Evolutionary conservation across 345 rosid genomes (phyloP), one percentile per base, ranked within the genome.

Genomic region (Camelina sativa): DNA sequence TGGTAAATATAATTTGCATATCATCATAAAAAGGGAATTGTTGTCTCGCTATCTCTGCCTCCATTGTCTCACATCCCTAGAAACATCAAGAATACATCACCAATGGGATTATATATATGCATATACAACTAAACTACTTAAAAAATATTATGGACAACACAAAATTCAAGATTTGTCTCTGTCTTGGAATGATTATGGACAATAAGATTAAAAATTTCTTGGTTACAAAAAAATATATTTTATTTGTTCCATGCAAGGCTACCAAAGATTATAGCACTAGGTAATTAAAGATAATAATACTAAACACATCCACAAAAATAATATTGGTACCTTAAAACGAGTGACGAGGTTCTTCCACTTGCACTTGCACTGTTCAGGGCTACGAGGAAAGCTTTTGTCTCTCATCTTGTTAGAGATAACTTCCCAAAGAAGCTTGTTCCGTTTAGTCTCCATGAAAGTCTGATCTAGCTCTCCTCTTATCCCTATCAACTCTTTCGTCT

Each of bases 351-450:
- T 95, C 70, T 95, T 95, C 99, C 99, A 95, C 84, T 95, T 95
- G 88, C 97, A 95, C 85, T 92, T 95, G 92, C 99, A 95, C 97
- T 95, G 99, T 61, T 92, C 99, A 46, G 97, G 79, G 80, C 97
- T 95, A 22, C 99, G 99, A 83, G 79, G 80, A 57, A 75, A 92
- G 56, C 93, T 96, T 76, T 83, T 86, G 58, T 89, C 97, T 78
- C 83, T 90, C 97, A 95, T 87, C 80, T 78, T 84, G 8, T 80
- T 81, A 41, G 97, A 81, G 69, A 90, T 80, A 51, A 91, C 88
- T 74, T 89, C 97, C 99, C 99, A 95, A 6, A 95, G 84, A 59
- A 84, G 84, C 83, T 95, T 95, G 85, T 95, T 95, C 46, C 99
- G 80, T 67, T 95, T 95, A 6, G 93, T 95, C 84, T 91, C 99